A percentile compares a stretch with the other conserved stretches of the same genome.
These are phyloP conservation scores for Aspergillus sp. DNA, from an alignment of 2,329 filamentous ascomycete genomes.

Conservation along the genomic window DNA sequence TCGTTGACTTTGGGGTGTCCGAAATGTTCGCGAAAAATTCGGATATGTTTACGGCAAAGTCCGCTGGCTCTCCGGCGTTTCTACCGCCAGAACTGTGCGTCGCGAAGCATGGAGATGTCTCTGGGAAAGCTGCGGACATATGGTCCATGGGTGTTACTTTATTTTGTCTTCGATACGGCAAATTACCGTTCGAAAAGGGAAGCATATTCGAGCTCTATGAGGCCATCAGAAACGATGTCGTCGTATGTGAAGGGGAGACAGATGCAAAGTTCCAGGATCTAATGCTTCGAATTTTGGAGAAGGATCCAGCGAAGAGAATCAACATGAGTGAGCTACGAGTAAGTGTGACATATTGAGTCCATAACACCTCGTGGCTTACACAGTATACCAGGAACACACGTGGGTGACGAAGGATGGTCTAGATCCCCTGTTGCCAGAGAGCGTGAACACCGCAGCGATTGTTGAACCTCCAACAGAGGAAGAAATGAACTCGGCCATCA, in stretches of 20 bases:
- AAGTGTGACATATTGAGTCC: constrained; percentile 28
- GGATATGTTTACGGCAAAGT: constrained; percentile 86
- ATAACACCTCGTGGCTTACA: not conserved
- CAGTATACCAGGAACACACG: constrained; percentile 60
- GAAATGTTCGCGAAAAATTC: constrained; percentile 91
- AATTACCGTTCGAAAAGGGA: constrained; percentile 73
- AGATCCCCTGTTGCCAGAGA: constrained; percentile 68
- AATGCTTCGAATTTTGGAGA: constrained; percentile 66
- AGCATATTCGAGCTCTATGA: constrained; percentile 82
- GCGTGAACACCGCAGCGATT: constrained; percentile 76
- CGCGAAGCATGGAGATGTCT: constrained; percentile 75
- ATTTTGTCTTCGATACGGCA: constrained; percentile 84
- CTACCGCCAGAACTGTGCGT: constrained; percentile 88
- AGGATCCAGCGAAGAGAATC: constrained; percentile 75
- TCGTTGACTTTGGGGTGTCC: constrained; percentile 97
- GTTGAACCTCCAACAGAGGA: constrained; percentile 80
- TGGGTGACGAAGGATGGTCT: constrained; percentile 81
- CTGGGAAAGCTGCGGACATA: constrained; percentile 83
- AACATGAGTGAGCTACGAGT: constrained; percentile 75
- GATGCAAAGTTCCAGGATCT: constrained; percentile 66
- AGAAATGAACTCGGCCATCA: constrained; percentile 86
- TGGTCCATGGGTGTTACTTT: constrained; percentile 98
- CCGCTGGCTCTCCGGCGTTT: constrained; percentile 89
- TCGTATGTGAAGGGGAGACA: constrained; percentile 55
- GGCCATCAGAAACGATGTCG: constrained; percentile 65